Conservation (phyloP, 106 monocot species). For the Dioscorea zingiberensis region DNA sequence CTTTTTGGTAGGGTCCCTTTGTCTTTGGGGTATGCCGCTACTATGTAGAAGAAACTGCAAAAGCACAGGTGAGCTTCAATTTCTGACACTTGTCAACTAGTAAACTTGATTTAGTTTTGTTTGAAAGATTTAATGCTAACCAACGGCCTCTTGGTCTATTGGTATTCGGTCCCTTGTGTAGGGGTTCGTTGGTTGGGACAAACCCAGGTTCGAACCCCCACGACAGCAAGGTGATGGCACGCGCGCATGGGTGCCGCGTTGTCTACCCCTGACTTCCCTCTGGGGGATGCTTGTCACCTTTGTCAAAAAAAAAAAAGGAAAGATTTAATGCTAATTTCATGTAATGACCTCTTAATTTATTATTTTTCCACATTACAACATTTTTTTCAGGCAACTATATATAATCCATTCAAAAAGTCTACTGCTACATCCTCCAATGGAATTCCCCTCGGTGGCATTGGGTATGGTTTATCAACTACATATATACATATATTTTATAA, state of each 20-base stretch:
- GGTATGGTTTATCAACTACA: background rate
- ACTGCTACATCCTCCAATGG: slow-evolving; percentile 31
- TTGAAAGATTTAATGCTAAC: too few species aligned
- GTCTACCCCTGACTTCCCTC: background rate
- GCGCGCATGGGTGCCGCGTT: too few species aligned
- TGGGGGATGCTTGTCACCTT: too few species aligned
- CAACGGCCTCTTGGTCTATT: background rate
- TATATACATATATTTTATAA: background rate
- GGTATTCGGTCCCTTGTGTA: too few species aligned
- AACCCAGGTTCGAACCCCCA: too few species aligned
- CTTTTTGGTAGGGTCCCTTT: slow-evolving; percentile 20
- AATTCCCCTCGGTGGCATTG: slow-evolving; percentile 4
- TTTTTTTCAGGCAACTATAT: slow-evolving; percentile 24
- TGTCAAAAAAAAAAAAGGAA: too few species aligned
- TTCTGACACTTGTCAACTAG: too few species aligned
- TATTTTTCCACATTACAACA: background rate
- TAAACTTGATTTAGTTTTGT: too few species aligned
- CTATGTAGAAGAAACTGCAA: slow-evolving; percentile 27
- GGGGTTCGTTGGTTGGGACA: too few species aligned
- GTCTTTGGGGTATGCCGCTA: slow-evolving; percentile 10
- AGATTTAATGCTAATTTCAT: background rate
- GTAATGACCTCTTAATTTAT: background rate
- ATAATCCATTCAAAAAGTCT: slow-evolving; percentile 44
- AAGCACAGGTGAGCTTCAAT: slow-evolving; percentile 28
- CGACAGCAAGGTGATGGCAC: too few species aligned